These are phyloP conservation scores for Centella asiatica DNA, from an alignment of 129 eudicot genomes.

Conservation along the genomic window DNA sequence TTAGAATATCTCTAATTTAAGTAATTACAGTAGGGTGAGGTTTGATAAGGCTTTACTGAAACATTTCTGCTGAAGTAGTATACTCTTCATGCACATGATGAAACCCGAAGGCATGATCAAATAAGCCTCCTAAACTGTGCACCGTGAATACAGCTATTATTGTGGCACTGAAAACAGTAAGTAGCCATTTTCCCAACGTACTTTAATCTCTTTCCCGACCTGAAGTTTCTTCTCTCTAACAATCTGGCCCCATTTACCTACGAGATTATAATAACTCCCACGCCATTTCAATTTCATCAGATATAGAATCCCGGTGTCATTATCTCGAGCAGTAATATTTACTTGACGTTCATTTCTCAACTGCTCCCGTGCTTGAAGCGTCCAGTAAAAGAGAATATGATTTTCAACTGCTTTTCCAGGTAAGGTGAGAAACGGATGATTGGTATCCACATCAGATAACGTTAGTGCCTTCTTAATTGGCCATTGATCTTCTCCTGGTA, in stretches of 20 bases:
- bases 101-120: too few relatives aligned
- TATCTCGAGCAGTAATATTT: conserved; percentile 61
- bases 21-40: not conserved
- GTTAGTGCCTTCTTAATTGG: conserved; percentile 78
- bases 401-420: conserved; percentile 80
- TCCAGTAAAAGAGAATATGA: conserved; percentile 67
- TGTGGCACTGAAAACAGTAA: conserved; percentile 73
- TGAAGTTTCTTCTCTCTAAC: conserved; percentile 67
- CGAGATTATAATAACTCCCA: conserved; percentile 66
- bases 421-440: conserved; percentile 77
- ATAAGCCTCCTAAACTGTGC: too few relatives aligned
- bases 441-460: conserved; percentile 73
- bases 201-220: conserved; percentile 71
- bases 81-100: conserved; percentile 6
- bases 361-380: conserved; percentile 70
- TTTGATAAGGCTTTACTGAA: not conserved
- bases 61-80: not conserved
- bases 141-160: conserved; percentile 32
- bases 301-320: conserved; percentile 57
- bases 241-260: conserved; percentile 82
- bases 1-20: not conserved
- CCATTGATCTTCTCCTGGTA: conserved; percentile 58
- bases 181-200: conserved; percentile 77
- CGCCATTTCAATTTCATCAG: conserved; percentile 74
- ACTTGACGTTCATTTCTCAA: conserved; percentile 63